Evolutionary conservation across 495 filamentous ascomycete species (phyloP), one percentile per base, ranked within the genome.

Genomic region (Opeltia flavorubescens): DNA sequence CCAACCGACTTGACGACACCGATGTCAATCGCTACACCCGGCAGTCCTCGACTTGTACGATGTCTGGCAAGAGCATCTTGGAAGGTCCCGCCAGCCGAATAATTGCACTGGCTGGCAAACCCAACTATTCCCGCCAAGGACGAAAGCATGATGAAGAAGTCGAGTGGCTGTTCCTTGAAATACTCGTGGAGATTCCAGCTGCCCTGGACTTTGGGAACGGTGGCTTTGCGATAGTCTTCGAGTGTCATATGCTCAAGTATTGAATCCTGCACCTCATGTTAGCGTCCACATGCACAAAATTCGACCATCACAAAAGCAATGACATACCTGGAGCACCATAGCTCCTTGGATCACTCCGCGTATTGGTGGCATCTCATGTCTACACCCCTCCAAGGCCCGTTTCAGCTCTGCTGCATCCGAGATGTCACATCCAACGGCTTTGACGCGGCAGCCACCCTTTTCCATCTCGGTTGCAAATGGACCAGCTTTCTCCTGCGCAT

Each of bases 91-190:
- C 74, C 76, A 1, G 78, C 77, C 15, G 75, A 69, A 55, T 84
- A 84, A 6, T 76, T 75, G 3, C 75, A 69, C 59, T 85, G 81
- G 0, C 74, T 73, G 40, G 67, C 57, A 6, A 69, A 75, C 1
- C 81, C 81, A 26, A 81, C 64, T 5, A 72, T 62, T 29, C 72
- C 76, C 12, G 76, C 65, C 5, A 77, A 63, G 3, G 81, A 84
- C 4, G 76, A 80, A 28, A 83, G 69, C n/a, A n/a, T n/a, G n/a
- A n/a, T n/a, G n/a, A 84, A 83, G 66, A 85, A 85, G 55, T 83
- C 81, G 0, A 83, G 68, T 0, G 48, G 33, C 20, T 48, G 54
- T 27, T 56, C 8, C 9, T 8, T 8, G 21, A 20, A 8, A 8
- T 9, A 8, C 18, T 35, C 33, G 18, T 9, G 52, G 46, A 77